These are phyloP conservation scores for Alternaria viburni DNA, from an alignment of 2,329 filamentous ascomycete species.

Conservation along the genomic window DNA sequence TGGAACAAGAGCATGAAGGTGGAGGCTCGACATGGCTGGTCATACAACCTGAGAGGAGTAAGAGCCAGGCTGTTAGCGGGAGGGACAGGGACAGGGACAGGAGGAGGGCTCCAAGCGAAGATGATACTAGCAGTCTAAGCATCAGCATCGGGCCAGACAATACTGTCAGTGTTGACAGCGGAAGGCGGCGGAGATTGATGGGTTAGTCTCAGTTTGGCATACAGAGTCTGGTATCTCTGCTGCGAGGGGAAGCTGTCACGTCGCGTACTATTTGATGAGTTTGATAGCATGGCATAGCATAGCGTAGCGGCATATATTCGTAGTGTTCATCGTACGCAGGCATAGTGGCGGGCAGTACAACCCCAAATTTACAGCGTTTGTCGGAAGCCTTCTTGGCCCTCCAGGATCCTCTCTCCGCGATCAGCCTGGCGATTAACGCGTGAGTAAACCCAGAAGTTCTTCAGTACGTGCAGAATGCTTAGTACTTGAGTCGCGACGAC, in stretches of 20 bases:
- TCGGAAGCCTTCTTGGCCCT: conserved; percentile 27
- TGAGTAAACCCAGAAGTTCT: conserved; percentile 14
- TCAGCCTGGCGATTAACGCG: conserved; percentile 23
- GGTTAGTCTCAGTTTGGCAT: conserved; percentile 13
- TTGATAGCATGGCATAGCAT: conserved; percentile 14
- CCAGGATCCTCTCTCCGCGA: conserved; percentile 22
- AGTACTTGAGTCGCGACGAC: conserved; percentile 26
- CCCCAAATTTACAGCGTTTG: conserved; percentile 17
- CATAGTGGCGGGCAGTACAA: background rate
- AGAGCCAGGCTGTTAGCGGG: conserved; percentile 33
- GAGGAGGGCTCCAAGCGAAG: conserved; percentile 32
- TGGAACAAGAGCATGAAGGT: conserved; percentile 43
- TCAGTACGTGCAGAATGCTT: conserved; percentile 16
- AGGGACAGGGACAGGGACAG: conserved; percentile 12
- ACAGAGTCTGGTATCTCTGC: background rate
- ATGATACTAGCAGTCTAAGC: conserved; percentile 43
- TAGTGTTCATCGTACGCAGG: background rate
- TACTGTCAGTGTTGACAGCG: conserved; percentile 48
- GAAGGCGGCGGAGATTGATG: conserved; percentile 40
- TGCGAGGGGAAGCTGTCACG: background rate
- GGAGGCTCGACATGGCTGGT: conserved; percentile 47
- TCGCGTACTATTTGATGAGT: conserved; percentile 4
- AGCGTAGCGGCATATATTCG: conserved; percentile 6
- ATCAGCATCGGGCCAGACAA: conserved; percentile 48
- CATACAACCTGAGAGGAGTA: conserved; percentile 45